Base-by-base conservation (phyloP, 192 early-diverging fungal genomes). In the Backusella morwellensis region DNA sequence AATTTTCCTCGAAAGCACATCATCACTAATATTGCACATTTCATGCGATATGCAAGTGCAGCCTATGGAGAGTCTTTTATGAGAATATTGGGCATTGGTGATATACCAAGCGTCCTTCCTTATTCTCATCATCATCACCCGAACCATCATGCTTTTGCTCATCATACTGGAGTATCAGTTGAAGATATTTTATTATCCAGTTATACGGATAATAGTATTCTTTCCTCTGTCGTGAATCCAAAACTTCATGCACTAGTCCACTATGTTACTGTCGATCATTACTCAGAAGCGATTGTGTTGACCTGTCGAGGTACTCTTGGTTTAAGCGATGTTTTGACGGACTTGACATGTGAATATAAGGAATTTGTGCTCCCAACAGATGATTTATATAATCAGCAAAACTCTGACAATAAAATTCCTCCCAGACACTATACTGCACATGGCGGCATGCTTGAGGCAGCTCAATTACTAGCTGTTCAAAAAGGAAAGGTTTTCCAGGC, bases 281-380 rank as follows among this genome's bases (percentile, higher is more conserved):
- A 86, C 2, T 87, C 92, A 1, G 81, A 91, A 66, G 81, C 92
- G 12, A 85, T 98, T 2, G 92, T 98, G 0, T 76, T 98, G 21
- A 92, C 95, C 4, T 92, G 95, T 77, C 91, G 97, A 2, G 97
- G 97, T 17, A 98, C 97, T 0, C 84, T 96, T 15, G 94, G 94
- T 0, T 85, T 97, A 42, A 92, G 91, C 0, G 97, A 98, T 75
- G 80, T 96, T n/a, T 82, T 98, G 35, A 92, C 95, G 17, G 97
- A 98, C 82, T 87, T 98, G 73, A 91, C 92, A 47, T 93, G 92
- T 63, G 90, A 92, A 44, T 95, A 95, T 81, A 78, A 84, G 35
- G 89, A 91, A 14, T 81, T 88, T 36, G 52, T 76, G 0, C 56
- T 91, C 29, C 89, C 89, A 0, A 76, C 73, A 21, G 54, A 80